Evolutionary conservation across 768 basidiomycete species (phyloP), one percentile per base, ranked within the genome.

Genomic region (Candolleomyces efflorescens): DNA sequence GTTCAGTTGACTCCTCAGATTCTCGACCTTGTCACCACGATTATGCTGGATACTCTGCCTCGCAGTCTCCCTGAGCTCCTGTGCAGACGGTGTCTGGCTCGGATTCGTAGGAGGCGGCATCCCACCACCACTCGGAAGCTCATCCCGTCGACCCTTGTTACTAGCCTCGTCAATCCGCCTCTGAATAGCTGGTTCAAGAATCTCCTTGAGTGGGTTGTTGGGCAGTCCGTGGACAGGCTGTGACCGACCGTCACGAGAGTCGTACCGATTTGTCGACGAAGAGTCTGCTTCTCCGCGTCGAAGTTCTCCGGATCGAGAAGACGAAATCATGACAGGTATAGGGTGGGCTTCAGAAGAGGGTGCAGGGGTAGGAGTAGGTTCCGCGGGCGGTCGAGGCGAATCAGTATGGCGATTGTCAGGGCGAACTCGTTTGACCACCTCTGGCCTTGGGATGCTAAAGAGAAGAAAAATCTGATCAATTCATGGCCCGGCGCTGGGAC

Each of bases 41-140:
- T 67, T 17, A 9, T 53, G 51, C n/a, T 58, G 68, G 44, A 85
- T 80, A 15, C 82, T 78, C 65, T 88, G 86, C 64, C 86, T 88
- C 5, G 90, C 90, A 2, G 87, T 90, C 67, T 89, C 89, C 51
- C 91, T 81, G 15, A 92, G 77, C 64, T 90, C 90, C 63, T 91
- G 88, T 1, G 90, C 89, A 10, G 87, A 88, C 5, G 76, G 71
- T 0, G 90, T 91, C 64, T 91, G 89, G 64, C 90, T 92, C 2
- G 91, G 91, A 49, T 78, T 83, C 23, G 75, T 78, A 17, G 91
- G 91, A 3, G 92, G 91, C 12, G 87, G 89, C 90, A 93, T 92
- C 1, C 66, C 66, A n/a, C n/a, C n/a, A n/a, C n/a, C n/a, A 43
- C 17, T 49, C 26, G 55, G 17, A n/a, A 5, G 17, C 2, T 36